A percentile compares a stretch with the other conserved stretches of the same genome.
Conservation (phyloP, 208 protist species). For the Acanthamoeba culbertsoni region DNA sequence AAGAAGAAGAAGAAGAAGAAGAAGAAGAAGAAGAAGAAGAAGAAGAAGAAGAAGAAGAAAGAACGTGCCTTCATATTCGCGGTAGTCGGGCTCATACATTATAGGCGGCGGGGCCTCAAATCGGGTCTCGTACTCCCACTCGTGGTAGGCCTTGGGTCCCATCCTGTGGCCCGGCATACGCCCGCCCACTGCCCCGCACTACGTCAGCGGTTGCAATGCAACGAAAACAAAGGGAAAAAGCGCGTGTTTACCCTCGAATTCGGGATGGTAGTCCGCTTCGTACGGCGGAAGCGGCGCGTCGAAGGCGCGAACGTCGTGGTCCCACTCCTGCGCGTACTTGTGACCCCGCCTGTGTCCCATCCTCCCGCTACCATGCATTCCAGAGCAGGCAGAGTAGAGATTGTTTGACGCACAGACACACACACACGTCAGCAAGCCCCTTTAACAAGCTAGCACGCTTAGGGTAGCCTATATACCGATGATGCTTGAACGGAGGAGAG, state of each 20-base stretch:
- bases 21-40: too few relatives aligned
- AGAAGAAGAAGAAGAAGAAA: too few relatives aligned
- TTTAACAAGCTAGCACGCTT: too few relatives aligned
- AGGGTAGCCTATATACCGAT: not conserved
- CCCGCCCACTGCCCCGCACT: not conserved
- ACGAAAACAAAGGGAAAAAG: not conserved
- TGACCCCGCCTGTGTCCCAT: not conserved
- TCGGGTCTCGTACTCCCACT: slow-evolving; percentile 8
- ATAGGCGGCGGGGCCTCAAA: not conserved
- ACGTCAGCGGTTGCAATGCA: not conserved
- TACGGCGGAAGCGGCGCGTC: not conserved
- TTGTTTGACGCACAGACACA: not conserved
- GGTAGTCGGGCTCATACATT: too few relatives aligned
- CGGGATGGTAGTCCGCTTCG: not conserved
- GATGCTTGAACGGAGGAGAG: not conserved
- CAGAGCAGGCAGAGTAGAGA: too few relatives aligned
- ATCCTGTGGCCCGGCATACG: not conserved
- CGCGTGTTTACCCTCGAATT: not conserved
- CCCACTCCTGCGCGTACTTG: not conserved
- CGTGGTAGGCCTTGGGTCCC: not conserved
- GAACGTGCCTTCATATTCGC: too few relatives aligned
- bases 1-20: too few relatives aligned
- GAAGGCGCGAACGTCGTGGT: not conserved
- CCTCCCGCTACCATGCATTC: not conserved
- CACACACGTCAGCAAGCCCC: not conserved